A percentile compares a stretch with the other conserved stretches of the same genome.
Conservation (phyloP, 179 eudicot genomes). For the Amaranthus tricolor region DNA sequence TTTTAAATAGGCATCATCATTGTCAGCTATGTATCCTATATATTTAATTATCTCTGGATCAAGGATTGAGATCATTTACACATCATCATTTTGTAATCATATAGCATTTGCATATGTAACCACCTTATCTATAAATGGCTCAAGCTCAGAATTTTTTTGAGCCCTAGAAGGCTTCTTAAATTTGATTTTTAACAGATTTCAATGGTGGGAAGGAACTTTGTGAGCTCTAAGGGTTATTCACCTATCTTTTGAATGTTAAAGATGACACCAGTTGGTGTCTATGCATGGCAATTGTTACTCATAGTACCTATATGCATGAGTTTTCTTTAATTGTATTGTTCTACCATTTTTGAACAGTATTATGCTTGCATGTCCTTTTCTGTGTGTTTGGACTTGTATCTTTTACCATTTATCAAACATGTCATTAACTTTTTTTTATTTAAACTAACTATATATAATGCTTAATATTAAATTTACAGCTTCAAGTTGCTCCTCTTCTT, state of each 20-base stretch:
- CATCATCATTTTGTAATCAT: neutral
- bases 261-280: neutral
- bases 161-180: neutral
- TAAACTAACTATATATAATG: neutral
- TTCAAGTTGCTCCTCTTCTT: conserved; percentile 76
- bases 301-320: neutral
- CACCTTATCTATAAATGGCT: neutral
- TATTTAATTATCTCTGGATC: neutral
- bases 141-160: neutral
- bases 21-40: neutral
- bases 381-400: neutral
- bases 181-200: neutral
- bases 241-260: neutral
- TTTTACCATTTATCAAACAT: neutral
- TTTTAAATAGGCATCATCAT: neutral
- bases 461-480: conserved; percentile 38
- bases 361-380: neutral
- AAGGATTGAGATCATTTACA: neutral
- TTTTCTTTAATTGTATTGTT: neutral
- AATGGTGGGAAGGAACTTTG: neutral
- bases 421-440: neutral
- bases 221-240: neutral
- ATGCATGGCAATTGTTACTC: conserved; percentile 1
- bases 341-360: neutral
- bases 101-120: too few species aligned